phyloP scores from a whole-genome alignment of 768 basidiomycete species.

The Tylopilus rubrobrunneus region DNA sequence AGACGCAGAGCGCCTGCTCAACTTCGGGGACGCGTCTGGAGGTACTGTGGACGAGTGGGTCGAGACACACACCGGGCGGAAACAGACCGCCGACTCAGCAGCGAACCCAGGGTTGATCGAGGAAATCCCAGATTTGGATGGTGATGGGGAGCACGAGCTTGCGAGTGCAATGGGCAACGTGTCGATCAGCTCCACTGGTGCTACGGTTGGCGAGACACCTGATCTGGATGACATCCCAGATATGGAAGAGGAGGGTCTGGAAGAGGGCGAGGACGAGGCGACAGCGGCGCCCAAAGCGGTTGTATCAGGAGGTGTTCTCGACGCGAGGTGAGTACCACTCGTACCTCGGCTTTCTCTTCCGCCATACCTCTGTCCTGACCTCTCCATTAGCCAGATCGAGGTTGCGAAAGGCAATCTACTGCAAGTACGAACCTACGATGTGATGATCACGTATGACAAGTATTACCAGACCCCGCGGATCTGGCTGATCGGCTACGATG shows the following conservation, averaged over 20 bases:
- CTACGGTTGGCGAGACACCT: constrained; percentile 58
- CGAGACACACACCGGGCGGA: constrained; percentile 89
- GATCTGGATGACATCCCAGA: constrained; percentile 98
- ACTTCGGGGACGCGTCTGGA: constrained; percentile 65
- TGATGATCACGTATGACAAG: constrained; percentile 99
- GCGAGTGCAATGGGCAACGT: constrained; percentile 43
- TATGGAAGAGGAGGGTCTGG: constrained; percentile 94
- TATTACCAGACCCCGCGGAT: constrained; percentile 98
- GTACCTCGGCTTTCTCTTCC: no score
- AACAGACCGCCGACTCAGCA: constrained; percentile 46
- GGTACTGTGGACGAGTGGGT: constrained; percentile 90
- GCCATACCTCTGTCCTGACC: not conserved
- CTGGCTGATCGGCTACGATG: constrained; percentile 97
- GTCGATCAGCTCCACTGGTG: constrained; percentile 38
- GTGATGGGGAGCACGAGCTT: constrained; percentile 54
- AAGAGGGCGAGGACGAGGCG: constrained; percentile 86
- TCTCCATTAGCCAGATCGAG: constrained; percentile 48
- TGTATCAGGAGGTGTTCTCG: constrained; percentile 35
- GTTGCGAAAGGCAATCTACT: constrained; percentile 78
- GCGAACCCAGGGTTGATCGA: constrained; percentile 65
- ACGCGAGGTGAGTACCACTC: constrained; percentile 44
- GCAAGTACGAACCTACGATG: constrained; percentile 97
- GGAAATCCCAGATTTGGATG: constrained; percentile 87
- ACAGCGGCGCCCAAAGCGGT: constrained; percentile 57
- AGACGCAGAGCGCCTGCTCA: constrained; percentile 89